Evolutionary conservation across 352 stramenopile genomes (phyloP).

Genomic region (Phytophthora megakarya): DNA sequence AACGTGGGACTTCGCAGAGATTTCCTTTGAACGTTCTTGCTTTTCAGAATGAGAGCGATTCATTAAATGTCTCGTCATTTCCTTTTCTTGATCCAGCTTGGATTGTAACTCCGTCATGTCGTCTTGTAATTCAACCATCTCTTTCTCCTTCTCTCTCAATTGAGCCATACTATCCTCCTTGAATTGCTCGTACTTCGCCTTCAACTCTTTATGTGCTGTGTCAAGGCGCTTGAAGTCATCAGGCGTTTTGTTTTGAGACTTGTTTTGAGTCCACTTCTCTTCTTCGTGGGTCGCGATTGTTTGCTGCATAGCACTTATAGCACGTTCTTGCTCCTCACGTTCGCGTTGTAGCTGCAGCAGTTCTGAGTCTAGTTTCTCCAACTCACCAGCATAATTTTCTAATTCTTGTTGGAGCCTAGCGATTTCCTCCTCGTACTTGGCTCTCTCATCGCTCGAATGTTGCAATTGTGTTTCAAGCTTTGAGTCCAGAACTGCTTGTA

Average conservation of each 20-base stretch:
- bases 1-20: slow-evolving; percentile 20
- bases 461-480: slow-evolving; percentile 34
- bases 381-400: slow-evolving; percentile 24
- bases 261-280: slow-evolving; percentile 31
- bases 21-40: slow-evolving; percentile 28
- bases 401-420: slow-evolving; percentile 34
- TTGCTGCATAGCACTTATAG: slow-evolving; percentile 46
- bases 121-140: slow-evolving; percentile 47
- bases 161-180: slow-evolving; percentile 36
- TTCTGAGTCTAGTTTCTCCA: slow-evolving; percentile 39
- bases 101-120: slow-evolving; percentile 62
- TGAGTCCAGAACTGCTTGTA: slow-evolving; percentile 45
- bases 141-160: slow-evolving; percentile 41
- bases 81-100: slow-evolving; percentile 62
- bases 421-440: slow-evolving; percentile 38
- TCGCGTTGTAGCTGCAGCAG: slow-evolving; percentile 48
- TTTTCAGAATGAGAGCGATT: slow-evolving; percentile 39
- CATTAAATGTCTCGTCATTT: slow-evolving; percentile 55
- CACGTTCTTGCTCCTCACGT: slow-evolving; percentile 51
- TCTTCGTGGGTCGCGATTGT: slow-evolving; percentile 39
- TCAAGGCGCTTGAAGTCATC: slow-evolving; percentile 34
- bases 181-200: slow-evolving; percentile 43
- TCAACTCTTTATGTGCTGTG: slow-evolving; percentile 35
- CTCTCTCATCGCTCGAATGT: slow-evolving; percentile 23
- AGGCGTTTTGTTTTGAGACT: neutral